phyloP scores from a whole-genome alignment of 139 green algal species.

The Chlorella vulgaris region DNA sequence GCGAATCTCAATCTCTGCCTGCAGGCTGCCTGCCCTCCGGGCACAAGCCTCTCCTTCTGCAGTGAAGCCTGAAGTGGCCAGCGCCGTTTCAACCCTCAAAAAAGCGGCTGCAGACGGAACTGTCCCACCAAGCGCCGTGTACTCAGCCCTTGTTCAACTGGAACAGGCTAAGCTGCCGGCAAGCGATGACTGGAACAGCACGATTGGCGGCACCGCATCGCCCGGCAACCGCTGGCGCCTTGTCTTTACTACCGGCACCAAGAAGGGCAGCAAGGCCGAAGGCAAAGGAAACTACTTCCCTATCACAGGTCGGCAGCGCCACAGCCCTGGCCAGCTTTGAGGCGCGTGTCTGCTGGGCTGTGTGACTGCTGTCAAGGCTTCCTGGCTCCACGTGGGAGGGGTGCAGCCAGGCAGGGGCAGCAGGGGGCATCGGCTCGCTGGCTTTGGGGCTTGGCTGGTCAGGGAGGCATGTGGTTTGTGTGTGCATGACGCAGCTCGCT shows the following conservation, averaged over 20 bases:
- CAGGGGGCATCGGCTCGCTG: too few relatives aligned
- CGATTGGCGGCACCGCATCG: conserved; percentile 32
- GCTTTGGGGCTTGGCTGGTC: too few relatives aligned
- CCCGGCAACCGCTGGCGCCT: conserved; percentile 52
- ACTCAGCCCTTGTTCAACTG: conserved; percentile 29
- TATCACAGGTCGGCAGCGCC: conserved; percentile 22
- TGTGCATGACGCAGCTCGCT: too few relatives aligned
- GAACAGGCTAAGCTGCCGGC: conserved; percentile 44
- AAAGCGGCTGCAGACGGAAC: background rate
- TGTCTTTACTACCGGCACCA: conserved; percentile 51
- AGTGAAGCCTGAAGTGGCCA: background rate
- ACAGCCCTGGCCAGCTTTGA: background rate
- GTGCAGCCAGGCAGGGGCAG: too few relatives aligned
- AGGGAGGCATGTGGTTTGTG: too few relatives aligned
- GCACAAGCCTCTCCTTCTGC: background rate
- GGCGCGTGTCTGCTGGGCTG: too few relatives aligned
- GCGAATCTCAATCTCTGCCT: too few relatives aligned
- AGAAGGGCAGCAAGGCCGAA: conserved; percentile 33
- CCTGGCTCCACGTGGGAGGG: too few relatives aligned
- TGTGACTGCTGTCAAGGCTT: too few relatives aligned
- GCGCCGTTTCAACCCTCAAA: conserved; percentile 16
- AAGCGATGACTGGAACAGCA: conserved; percentile 30
- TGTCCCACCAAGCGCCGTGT: conserved; percentile 35
- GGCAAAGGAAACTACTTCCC: conserved; percentile 55
- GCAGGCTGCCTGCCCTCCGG: too few relatives aligned